Conservation (phyloP, 441 rosid species). For the Isatis lusitanica region DNA sequence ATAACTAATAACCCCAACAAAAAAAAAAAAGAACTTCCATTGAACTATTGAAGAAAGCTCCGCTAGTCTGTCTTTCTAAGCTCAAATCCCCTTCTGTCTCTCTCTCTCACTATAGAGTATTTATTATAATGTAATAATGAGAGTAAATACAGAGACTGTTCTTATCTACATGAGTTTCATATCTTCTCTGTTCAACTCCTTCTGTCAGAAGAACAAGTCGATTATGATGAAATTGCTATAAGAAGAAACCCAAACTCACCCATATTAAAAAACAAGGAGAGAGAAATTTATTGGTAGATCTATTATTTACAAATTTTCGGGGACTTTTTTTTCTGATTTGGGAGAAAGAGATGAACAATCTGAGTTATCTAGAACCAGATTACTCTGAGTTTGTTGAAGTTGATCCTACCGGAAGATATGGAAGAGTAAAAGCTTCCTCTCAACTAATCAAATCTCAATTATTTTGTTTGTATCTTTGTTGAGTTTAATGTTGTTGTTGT, state of each 20-base stretch:
- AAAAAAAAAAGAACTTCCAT: conserved; percentile 9
- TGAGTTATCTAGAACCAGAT: conserved; percentile 44
- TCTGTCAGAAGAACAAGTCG: conserved; percentile 35
- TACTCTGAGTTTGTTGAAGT: conserved; percentile 86
- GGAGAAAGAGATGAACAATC: conserved; percentile 44
- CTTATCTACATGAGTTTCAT: conserved; percentile 26
- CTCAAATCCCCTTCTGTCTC: conserved; percentile 2
- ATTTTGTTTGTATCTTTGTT: conserved; percentile 9
- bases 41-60: conserved; percentile 28
- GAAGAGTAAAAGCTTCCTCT: conserved; percentile 56
- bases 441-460: conserved; percentile 19
- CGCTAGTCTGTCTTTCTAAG: conserved; percentile 15
- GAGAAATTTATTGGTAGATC: conserved; percentile 33
- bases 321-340: background rate
- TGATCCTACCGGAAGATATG: conserved; percentile 99
- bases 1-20: background rate
- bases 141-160: conserved; percentile 23
- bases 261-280: background rate
- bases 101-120: background rate
- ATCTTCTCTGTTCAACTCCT: conserved; percentile 28
- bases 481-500: conserved; percentile 23
- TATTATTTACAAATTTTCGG: background rate
- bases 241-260: conserved; percentile 19
- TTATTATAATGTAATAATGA: conserved; percentile 28
- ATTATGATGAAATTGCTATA: conserved; percentile 22